Evolutionary conservation across 2,329 filamentous ascomycete species (phyloP).

Genomic region (Fusarium pseudograminearum): DNA sequence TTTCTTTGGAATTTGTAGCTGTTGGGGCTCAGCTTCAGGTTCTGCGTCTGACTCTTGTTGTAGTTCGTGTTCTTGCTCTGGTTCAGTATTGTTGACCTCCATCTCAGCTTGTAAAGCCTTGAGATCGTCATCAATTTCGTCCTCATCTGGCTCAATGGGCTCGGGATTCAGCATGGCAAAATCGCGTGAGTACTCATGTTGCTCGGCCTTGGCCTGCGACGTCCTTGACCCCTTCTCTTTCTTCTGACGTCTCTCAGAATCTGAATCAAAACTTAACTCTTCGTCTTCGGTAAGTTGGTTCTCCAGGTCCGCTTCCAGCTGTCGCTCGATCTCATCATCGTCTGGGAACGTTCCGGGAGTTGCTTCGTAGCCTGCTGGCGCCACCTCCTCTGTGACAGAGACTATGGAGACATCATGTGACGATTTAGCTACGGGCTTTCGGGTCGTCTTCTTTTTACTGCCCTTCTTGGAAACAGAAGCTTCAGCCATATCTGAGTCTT

Average conservation of each 20-base stretch:
- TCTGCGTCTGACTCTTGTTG: slow-evolving; percentile 26
- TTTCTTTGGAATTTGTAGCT: slow-evolving; percentile 65
- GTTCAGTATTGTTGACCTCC: slow-evolving; percentile 51
- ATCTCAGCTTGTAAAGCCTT: slow-evolving; percentile 63
- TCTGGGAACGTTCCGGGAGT: slow-evolving; percentile 61
- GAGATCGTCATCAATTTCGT: slow-evolving; percentile 64
- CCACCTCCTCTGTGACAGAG: slow-evolving; percentile 65
- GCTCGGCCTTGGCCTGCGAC: slow-evolving; percentile 45
- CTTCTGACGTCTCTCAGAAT: slow-evolving; percentile 57
- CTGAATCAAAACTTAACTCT: slow-evolving; percentile 60
- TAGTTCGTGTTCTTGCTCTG: slow-evolving; percentile 16
- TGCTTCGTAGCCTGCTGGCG: slow-evolving; percentile 59
- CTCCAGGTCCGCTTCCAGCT: slow-evolving; percentile 74
- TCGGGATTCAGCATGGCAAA: slow-evolving; percentile 67
- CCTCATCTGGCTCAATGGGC: slow-evolving; percentile 60
- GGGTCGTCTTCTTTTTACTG: slow-evolving; percentile 54
- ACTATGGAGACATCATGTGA: slow-evolving; percentile 57
- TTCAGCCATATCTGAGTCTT: slow-evolving; percentile 59
- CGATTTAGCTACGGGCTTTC: slow-evolving; percentile 57
- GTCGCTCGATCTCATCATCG: slow-evolving; percentile 75
- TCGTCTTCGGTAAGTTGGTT: slow-evolving; percentile 67
- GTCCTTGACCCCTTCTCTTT: slow-evolving; percentile 48
- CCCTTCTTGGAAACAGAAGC: slow-evolving; percentile 48
- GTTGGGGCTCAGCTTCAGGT: slow-evolving; percentile 45
- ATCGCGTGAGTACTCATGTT: slow-evolving; percentile 51